Evolutionary conservation across 768 basidiomycete genomes (phyloP).

Genomic region (Zangia roseola): DNA sequence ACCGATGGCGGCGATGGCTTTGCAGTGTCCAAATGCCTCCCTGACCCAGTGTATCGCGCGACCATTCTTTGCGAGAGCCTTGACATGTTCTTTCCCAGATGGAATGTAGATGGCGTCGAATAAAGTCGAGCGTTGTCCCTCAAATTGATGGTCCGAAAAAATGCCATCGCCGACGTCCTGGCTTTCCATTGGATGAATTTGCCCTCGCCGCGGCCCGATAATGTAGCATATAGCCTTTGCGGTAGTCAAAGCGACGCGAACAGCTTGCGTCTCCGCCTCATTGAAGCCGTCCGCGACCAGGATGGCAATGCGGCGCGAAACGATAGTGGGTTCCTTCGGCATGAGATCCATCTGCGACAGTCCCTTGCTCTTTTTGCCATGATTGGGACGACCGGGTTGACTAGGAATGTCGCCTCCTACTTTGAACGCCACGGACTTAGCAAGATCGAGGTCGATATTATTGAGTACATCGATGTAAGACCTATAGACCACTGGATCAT

Average conservation of each 20-base stretch:
- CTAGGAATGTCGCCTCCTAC: conserved; percentile 62
- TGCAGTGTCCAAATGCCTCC: conserved; percentile 86
- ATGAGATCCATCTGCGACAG: conserved; percentile 60
- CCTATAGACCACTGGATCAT: conserved; percentile 69
- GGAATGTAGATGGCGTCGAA: conserved; percentile 84
- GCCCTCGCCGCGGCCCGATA: conserved; percentile 66
- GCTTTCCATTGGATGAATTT: conserved; percentile 36
- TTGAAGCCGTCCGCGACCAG: conserved; percentile 77
- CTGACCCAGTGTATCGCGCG: conserved; percentile 79
- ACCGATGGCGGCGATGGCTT: conserved; percentile 77
- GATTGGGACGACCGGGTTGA: conserved; percentile 49
- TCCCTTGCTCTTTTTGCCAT: conserved; percentile 52
- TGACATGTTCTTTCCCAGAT: conserved; percentile 61
- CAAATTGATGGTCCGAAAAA: conserved; percentile 67
- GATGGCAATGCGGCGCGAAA: conserved; percentile 72
- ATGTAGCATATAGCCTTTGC: conserved; percentile 59
- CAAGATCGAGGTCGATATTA: conserved; percentile 72
- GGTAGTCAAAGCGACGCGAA: conserved; percentile 52
- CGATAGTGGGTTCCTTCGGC: conserved; percentile 57
- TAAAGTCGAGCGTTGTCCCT: conserved; percentile 76
- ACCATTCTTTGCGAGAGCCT: conserved; percentile 58
- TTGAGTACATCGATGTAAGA: conserved; percentile 66
- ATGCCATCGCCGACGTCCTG: conserved; percentile 32
- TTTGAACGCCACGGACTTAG: conserved; percentile 61
- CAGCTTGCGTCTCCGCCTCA: conserved; percentile 50